Conservation (phyloP, 805 yeast species). For the Ogataea glucozyma region DNA sequence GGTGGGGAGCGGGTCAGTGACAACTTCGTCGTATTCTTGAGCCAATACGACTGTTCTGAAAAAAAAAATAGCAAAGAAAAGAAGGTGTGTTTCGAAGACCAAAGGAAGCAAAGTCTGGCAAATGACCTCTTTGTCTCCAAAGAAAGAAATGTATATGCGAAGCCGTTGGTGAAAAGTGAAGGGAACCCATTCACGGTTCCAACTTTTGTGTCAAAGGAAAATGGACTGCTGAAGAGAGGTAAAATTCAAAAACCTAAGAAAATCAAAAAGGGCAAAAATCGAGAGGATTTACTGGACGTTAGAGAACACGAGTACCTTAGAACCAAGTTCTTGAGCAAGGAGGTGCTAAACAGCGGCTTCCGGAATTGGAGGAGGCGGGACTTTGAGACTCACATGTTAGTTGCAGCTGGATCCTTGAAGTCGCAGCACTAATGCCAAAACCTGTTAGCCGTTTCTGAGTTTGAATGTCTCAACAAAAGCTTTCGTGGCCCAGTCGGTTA, state of each 20-base stretch:
- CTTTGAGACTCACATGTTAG: slow-evolving; percentile 9
- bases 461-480: slow-evolving; percentile 18
- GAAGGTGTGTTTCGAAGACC: slow-evolving; percentile 19
- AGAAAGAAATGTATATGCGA: neutral
- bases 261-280: slow-evolving; percentile 3
- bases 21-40: slow-evolving; percentile 14
- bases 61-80: slow-evolving; percentile 6
- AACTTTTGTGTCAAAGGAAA: neutral
- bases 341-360: neutral
- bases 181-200: neutral
- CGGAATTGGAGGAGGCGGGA: slow-evolving; percentile 16
- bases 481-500: slow-evolving; percentile 43
- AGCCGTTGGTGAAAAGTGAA: too few species aligned
- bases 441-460: too few species aligned
- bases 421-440: neutral
- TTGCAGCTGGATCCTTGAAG: neutral
- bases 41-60: slow-evolving; percentile 5
- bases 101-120: neutral
- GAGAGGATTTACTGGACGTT: slow-evolving; percentile 8
- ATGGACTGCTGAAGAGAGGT: neutral
- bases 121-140: slow-evolving; percentile 6
- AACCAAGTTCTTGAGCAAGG: slow-evolving; percentile 9
- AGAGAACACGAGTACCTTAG: neutral
- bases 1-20: neutral
- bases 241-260: neutral